Evolutionary conservation across 2,329 filamentous ascomycete species (phyloP), one percentile per base, ranked within the genome.

Genomic region (Aspergillus sp.): DNA sequence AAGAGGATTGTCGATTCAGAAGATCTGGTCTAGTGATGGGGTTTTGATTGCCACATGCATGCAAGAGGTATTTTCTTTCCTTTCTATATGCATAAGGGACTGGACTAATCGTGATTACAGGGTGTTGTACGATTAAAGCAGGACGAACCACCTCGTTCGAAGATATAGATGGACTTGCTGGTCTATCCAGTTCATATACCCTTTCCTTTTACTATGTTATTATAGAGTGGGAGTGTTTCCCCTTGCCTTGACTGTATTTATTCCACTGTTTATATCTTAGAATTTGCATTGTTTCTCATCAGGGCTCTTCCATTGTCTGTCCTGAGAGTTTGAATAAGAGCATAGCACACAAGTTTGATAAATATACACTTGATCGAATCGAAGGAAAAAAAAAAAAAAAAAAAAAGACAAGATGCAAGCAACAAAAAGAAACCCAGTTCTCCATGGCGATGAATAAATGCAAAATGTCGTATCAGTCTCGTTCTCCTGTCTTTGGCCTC

Each of bases 11-110:
- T 72, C 70, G 7, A 59, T 67, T 43, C 73, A 75, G 58, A 68
- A 68, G 53, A 72, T 76, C 42, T 76, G 72, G 72, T 67, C 66
- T 11, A 67, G 69, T 48, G 68, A 73, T 50, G 73, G 73, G 5
- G 61, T 60, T 4, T 57, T 76, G 49, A 69, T 76, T 47, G 73
- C 73, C 11, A 74, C 70, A 9, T 76, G 73, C 55, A 67, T 67
- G 3, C 73, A 76, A 59, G 73, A 76, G 64, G 71, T 73, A 59
- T 53, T 65, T 53, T 32, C 39, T 49, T 27, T 30, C 10, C 12
- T 36, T 27, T 19, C 19, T 19, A 19, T 19, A 19, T 19, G 19
- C 19, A 19, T 19, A 19, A 19, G 19, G 19, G 19, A 19, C 19
- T 19, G 19, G 19, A 19, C 19, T 19, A 19, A 19, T 19, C 19